Percentiles rank a stretch among this genome's conserved stretches.
Conservation (phyloP, 1,284 basidiomycete genomes). For the Sporisorium graminicola region DNA sequence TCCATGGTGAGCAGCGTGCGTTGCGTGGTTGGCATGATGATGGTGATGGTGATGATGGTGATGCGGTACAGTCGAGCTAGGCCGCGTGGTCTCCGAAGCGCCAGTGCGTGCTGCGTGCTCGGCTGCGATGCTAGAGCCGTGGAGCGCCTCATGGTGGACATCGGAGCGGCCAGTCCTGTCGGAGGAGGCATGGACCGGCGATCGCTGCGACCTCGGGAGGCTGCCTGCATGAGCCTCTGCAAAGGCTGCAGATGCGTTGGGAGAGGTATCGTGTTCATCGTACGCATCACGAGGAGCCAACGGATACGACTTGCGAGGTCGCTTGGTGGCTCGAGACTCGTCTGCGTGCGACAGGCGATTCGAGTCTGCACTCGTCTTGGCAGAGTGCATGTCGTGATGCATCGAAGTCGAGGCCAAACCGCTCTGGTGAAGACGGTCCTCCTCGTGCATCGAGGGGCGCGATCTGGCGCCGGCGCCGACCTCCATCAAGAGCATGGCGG, state of each 20-base stretch:
- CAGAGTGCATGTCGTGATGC: constrained; percentile 35
- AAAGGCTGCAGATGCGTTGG: constrained; percentile 3
- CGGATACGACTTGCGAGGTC: constrained; percentile 40
- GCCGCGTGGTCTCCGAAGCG: constrained; percentile 12
- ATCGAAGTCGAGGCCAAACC: constrained; percentile 25
- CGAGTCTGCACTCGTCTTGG: constrained; percentile 15
- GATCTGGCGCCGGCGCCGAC: constrained; percentile 54
- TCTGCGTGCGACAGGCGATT: constrained; percentile 18
- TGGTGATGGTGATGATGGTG: constrained; percentile 57
- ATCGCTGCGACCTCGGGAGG: constrained; percentile 17
- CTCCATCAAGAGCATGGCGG: constrained; percentile 67
- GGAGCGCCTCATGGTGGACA: constrained; percentile 17
- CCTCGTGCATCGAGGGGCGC: constrained; percentile 26
- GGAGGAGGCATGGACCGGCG: constrained; percentile 14
- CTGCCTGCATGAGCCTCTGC: constrained; percentile 1
- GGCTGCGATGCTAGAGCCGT: constrained; percentile 10
- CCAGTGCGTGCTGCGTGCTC: constrained; percentile 29
- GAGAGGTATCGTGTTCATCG: constrained; percentile 22
- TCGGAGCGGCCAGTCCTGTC: constrained; percentile 13
- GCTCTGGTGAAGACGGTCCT: constrained; percentile 23
- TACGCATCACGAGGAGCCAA: constrained; percentile 27
- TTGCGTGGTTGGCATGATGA: constrained; percentile 35
- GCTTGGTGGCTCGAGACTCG: constrained; percentile 29
- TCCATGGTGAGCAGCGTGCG: constrained; percentile 35
- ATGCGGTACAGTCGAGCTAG: constrained; percentile 30